Evolutionary conservation across 2,329 filamentous ascomycete genomes (phyloP), one percentile per base, ranked within the genome.

Genomic region (Ascochyta koolunga): DNA sequence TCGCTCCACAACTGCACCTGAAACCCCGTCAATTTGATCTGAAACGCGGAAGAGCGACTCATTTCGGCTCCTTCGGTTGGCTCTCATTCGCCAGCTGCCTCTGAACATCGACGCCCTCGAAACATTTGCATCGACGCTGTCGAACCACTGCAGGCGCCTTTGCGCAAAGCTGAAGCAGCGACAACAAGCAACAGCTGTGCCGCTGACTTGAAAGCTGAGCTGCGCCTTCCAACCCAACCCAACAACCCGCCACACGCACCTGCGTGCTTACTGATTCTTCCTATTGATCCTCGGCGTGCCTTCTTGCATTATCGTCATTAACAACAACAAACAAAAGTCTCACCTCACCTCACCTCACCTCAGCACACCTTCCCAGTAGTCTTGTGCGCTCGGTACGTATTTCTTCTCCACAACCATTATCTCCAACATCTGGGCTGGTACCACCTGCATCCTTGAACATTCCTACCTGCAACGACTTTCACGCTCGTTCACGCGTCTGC

Each of bases 41-140:
- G 71, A 74, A 73, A 74, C 72, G 51, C 62, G 51, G 47, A 44
- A 59, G 49, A 60, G 59, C 61, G 60, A 54, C 61, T 71, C 67
- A 70, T 67, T 60, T 71, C 61, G 59, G 58, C 38, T 21, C 21
- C 46, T 43, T 44, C 40, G 35, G 25, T 31, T 43, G 19, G 32
- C 56, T 54, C 57, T 66, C 56, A 71, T 70, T 74, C 64, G 69
- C 51, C 58, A 29, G 59, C 29, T 37, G 55, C 21, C 50, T 46
- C 43, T 43, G 50, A 48, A 32, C 32, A 49, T 50, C 50, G 48
- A 41, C 56, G 46, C 50, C 44, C 33, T 50, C 56, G 45, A 59
- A 53, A 54, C 48, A 47, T 47, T 43, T 45, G 50, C 59, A 25
- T 56, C 36, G 27, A 50, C 60, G 55, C 62, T 62, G 56, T 58